Evolutionary conservation across 139 green algal species (phyloP).

Genomic region (Ettlia oleoabundans): DNA sequence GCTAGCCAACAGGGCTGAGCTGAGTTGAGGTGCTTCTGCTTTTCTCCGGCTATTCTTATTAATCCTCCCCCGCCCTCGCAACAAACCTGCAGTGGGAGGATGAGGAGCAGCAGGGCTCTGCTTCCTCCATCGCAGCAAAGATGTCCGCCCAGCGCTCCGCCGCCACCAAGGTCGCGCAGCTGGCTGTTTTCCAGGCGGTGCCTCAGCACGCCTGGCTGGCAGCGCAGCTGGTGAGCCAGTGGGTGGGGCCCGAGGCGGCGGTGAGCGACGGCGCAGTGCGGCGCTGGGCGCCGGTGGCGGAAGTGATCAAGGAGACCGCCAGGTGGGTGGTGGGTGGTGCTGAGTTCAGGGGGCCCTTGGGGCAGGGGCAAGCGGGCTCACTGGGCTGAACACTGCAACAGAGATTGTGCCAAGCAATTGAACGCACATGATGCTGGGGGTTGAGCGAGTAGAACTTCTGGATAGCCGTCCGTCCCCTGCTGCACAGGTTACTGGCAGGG

Average conservation of each 20-base stretch:
- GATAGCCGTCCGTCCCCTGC: too few species aligned
- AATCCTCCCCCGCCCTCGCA: too few species aligned
- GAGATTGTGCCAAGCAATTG: too few species aligned
- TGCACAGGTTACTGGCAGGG: too few species aligned
- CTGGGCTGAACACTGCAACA: too few species aligned
- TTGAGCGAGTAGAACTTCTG: too few species aligned
- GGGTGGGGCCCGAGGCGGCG: conserved; percentile 27
- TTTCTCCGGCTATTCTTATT: too few species aligned
- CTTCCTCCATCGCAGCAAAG: background rate
- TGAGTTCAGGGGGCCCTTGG: background rate
- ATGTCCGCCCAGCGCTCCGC: conserved; percentile 12
- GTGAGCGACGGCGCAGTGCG: background rate
- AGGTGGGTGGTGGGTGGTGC: conserved; percentile 2
- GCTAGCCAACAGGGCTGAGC: too few species aligned
- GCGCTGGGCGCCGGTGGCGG: conserved; percentile 24
- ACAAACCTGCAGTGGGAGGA: too few species aligned
- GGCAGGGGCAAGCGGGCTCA: too few species aligned
- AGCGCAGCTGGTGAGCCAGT: conserved; percentile 56
- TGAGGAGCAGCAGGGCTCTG: background rate
- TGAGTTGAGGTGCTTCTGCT: too few species aligned
- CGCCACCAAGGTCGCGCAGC: background rate
- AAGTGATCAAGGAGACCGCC: conserved; percentile 43
- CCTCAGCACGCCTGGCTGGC: conserved; percentile 43
- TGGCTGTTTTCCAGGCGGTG: conserved; percentile 32
- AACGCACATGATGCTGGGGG: too few species aligned